Conservation (phyloP, 352 stramenopile species). For the Globisporangium okanoganense region DNA sequence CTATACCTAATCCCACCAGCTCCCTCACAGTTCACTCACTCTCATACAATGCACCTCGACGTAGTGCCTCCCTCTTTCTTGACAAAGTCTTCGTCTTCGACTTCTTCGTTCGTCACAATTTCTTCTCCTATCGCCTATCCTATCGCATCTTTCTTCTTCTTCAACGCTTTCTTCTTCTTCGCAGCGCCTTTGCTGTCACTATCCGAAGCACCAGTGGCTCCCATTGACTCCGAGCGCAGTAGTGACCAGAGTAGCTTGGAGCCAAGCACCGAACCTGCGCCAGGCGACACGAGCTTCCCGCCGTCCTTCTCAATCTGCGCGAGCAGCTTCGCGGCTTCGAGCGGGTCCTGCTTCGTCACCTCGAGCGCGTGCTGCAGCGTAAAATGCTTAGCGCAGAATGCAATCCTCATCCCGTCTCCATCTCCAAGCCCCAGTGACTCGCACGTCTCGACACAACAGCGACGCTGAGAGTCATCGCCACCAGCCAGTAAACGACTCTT, state of each 20-base stretch:
- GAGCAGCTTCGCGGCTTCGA: slow-evolving; percentile 62
- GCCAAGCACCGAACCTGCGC: not conserved
- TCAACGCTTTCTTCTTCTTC: slow-evolving; percentile 1
- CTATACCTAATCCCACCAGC: no score
- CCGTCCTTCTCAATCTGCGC: slow-evolving; percentile 31
- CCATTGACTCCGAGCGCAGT: not conserved
- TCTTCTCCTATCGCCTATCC: no score
- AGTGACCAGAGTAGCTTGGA: slow-evolving; percentile 15
- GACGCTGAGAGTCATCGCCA: slow-evolving; percentile 14
- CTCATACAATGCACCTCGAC: no score
- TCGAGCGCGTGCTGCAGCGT: slow-evolving; percentile 68
- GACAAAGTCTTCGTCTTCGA: no score
- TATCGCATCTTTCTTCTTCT: no score
- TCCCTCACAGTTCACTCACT: no score
- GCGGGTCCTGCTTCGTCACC: slow-evolving; percentile 41
- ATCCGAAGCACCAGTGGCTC: not conserved
- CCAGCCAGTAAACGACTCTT: not conserved
- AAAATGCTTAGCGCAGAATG: slow-evolving; percentile 52
- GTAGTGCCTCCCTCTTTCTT: no score
- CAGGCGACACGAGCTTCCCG: not conserved
- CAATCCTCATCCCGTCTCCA: slow-evolving; percentile 14
- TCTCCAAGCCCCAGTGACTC: slow-evolving; percentile 19
- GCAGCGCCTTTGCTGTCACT: not conserved
- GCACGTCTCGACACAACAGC: slow-evolving; percentile 37
- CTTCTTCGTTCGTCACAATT: no score